Evolutionary conservation across 352 stramenopile species (phyloP).

Genomic region (Globisporangium viniferum): DNA sequence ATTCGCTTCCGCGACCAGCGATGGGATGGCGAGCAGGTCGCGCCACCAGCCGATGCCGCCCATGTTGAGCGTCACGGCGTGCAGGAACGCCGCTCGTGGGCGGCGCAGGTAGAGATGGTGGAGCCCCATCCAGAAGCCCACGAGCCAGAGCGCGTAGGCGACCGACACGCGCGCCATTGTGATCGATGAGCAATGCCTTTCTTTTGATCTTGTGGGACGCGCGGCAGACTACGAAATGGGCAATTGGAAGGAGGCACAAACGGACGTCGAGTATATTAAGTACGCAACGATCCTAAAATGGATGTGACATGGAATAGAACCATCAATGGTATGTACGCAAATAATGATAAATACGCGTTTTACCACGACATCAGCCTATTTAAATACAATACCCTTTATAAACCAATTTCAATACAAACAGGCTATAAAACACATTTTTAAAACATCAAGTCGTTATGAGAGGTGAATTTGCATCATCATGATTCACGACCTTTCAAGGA

Average conservation of each 20-base stretch:
- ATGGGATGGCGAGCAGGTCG: slow-evolving; percentile 20
- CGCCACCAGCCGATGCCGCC: slow-evolving; percentile 19
- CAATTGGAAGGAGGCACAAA: neutral
- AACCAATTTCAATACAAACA: no score
- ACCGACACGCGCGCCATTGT: slow-evolving; percentile 1
- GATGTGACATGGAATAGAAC: no score
- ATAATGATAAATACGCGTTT: no score
- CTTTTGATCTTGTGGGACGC: neutral
- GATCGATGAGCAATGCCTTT: neutral
- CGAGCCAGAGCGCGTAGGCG: slow-evolving; percentile 23
- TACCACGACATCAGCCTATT: no score
- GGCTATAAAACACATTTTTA: no score
- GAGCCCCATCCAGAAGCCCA: slow-evolving; percentile 22
- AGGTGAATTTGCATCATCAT: neutral
- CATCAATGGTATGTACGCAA: neutral
- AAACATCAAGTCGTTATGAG: neutral
- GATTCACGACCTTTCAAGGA: neutral
- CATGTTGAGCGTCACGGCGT: slow-evolving; percentile 19
- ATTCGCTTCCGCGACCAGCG: slow-evolving; percentile 20
- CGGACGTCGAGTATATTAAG: no score
- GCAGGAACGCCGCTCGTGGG: slow-evolving; percentile 20
- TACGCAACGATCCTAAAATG: no score
- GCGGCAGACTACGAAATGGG: neutral
- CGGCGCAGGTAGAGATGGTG: slow-evolving; percentile 25
- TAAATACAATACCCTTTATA: no score